A percentile compares a stretch with the other conserved stretches of the same genome.
Conservation (phyloP, 768 basidiomycete species). For the Suillus ampliporus region DNA sequence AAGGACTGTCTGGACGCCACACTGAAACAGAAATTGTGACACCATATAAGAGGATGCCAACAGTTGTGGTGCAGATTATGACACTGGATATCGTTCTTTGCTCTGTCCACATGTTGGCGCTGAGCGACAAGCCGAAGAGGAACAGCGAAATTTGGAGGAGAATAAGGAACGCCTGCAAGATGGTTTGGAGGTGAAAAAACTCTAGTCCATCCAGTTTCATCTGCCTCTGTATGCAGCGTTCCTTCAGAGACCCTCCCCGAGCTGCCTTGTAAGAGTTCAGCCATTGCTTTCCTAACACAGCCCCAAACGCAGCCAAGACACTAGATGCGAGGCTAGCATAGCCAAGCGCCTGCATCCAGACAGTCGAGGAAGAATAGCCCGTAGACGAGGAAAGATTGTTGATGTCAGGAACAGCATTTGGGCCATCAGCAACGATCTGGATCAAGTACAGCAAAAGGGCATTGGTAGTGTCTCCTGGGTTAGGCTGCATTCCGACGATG, state of each 20-base stretch:
- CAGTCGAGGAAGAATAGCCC: background rate
- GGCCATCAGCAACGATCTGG: background rate
- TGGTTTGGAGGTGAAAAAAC: constrained; percentile 3
- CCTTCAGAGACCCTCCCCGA: constrained; percentile 6
- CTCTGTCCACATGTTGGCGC: constrained; percentile 11
- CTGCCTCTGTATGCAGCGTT: constrained; percentile 11
- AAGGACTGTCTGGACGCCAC: constrained; percentile 13
- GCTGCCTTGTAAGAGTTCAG: background rate
- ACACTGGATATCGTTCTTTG: background rate
- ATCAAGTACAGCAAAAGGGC: constrained; percentile 23
- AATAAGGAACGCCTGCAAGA: constrained; percentile 12
- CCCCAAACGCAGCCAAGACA: constrained; percentile 18
- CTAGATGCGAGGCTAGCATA: constrained; percentile 18
- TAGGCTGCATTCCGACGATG: constrained; percentile 37
- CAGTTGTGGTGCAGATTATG: background rate
- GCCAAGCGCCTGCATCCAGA: constrained; percentile 13
- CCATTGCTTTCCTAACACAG: constrained; percentile 10
- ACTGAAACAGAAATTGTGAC: background rate
- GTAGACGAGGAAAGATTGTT: constrained; percentile 12
- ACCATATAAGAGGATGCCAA: background rate
- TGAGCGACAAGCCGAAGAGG: constrained; percentile 17
- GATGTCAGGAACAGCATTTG: background rate
- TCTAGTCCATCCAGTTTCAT: constrained; percentile 11
- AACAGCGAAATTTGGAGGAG: constrained; percentile 8
- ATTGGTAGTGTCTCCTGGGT: constrained; percentile 28